Evolutionary conservation across 2,329 filamentous ascomycete genomes (phyloP), one percentile per base, ranked within the genome.

Genomic region (Alternaria sp.): DNA sequence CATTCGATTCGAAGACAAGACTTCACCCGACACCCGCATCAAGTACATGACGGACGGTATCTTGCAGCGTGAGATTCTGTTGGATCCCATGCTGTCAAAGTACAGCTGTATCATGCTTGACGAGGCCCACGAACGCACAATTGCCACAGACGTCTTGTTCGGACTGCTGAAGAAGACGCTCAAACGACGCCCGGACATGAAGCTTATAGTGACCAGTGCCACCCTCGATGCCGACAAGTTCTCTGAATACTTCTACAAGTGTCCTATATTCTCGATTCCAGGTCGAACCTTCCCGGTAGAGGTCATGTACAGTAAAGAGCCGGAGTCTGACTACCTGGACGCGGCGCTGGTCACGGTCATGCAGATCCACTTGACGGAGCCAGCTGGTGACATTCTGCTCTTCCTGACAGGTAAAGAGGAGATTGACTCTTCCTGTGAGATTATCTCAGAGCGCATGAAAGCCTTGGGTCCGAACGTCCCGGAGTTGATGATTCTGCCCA

Each of bases 41-140:
- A 99, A 99, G 84, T 99, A 99, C 84, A 99, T 99, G 95, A 99
- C 96, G 44, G 95, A 99, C 76, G 96, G 96, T 87, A 98, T 99
- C 91, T 88, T 99, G 73, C 85, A 98, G 74, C 86, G 95, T 74
- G 95, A 99, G 81, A 94, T 95, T 58, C 96, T 99, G 89, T 90
- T 97, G 80, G 95, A 99, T 79, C 92, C 94, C 75, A 87, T 96
- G 70, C 88, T 99, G 81, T 90, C 87, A 51, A 91, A 94, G 55
- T 99, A 99, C 82, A 95, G 93, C 84, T 96, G 92, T 73, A 98
- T 99, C 77, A 98, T 99, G 80, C 90, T 99, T 63, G 95, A 99
- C 79, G 95, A 99, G 80, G 95, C 96, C 55, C 95, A 99, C 88
- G 95, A 99, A 81, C 89, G 96, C 78, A 99, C 95, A 0, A 89